Conservation (phyloP, 441 rosid genomes). For the Adansonia gregorii region DNA sequence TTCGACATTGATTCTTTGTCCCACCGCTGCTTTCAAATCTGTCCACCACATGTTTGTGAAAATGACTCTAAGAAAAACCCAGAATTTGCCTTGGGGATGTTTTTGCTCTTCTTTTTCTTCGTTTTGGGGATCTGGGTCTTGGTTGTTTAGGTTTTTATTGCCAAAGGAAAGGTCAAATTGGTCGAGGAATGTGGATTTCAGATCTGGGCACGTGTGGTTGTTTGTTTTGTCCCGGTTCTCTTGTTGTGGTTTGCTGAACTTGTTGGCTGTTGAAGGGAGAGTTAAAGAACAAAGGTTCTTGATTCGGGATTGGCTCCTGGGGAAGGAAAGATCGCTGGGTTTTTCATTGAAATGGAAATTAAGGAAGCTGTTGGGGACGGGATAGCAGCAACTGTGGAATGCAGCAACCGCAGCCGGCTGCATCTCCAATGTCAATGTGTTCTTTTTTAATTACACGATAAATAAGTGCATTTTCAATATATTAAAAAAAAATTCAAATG, state of each 20-base stretch:
- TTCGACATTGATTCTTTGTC: constrained; percentile 68
- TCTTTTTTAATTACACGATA: background rate
- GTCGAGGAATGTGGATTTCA: constrained; percentile 35
- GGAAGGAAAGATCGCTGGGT: constrained; percentile 33
- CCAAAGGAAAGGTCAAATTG: constrained; percentile 47
- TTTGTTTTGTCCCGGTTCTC: constrained; percentile 19
- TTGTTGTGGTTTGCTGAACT: constrained; percentile 40
- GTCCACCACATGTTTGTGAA: constrained; percentile 93
- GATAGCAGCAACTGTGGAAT: constrained; percentile 36
- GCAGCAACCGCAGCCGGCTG: constrained; percentile 47
- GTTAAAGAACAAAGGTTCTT: constrained; percentile 40
- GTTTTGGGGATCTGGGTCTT: constrained; percentile 40
- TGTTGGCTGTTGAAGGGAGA: constrained; percentile 40
- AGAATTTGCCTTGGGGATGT: constrained; percentile 6
- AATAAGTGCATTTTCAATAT: background rate
- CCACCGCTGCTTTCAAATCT: constrained; percentile 78
- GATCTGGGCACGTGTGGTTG: constrained; percentile 32
- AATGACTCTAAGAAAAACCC: constrained; percentile 33
- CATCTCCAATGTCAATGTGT: constrained; percentile 45
- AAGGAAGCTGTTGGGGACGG: constrained; percentile 37
- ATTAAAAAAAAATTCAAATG: background rate
- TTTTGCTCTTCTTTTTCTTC: constrained; percentile 31
- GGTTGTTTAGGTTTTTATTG: constrained; percentile 28
- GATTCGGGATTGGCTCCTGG: constrained; percentile 34
- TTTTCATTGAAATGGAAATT: constrained; percentile 26